Evolutionary conservation across 1,284 basidiomycete genomes (phyloP), one percentile per base, ranked within the genome.

Genomic region (Cryptococcus sp.): DNA sequence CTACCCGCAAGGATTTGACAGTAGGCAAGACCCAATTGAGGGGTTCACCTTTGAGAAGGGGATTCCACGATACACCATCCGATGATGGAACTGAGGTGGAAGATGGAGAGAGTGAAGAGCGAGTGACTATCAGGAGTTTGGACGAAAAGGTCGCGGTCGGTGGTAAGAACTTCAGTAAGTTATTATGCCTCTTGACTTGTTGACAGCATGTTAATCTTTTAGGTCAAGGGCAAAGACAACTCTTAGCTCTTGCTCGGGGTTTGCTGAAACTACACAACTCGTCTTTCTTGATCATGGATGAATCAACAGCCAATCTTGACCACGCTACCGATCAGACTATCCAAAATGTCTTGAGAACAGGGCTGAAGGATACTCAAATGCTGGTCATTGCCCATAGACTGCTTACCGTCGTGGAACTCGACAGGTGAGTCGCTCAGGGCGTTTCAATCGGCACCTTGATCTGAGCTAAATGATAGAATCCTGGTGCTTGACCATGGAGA

Each of bases 201-300:
- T n/a, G 45, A 25, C n/a, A n/a, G n/a, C n/a, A n/a, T n/a, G n/a
- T n/a, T n/a, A 16, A 34, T 42, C 37, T 44, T 24, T 34, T 76
- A 81, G 70, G 78, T 77, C 62, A 78, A n/a, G 79, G 79, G 9
- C 80, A 82, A 61, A 68, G 79, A 21, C 80, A 82, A 63, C 74
- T 82, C 1, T 69, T 82, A 0, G 79, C 80, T 2, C 70, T 82
- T 16, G 80, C 80, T 1, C 71, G 80, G 16, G 80, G 80, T 3
- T 66, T 82, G 47, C 73, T 82, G 49, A 79, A 80, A 56, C 67
- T 76, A 25, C 66, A 66, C 24, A 60, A 72, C 22, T 78, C 77
- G 16, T 74, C 71, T 22, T 78, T 82, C 61, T 69, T 82, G 34
- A 76, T 81, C 53, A 72, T 81, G 59, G 80, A 82, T 61, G 80